Conservation (phyloP, 2,329 filamentous ascomycete species). For the Calonectria ilicicola region DNA sequence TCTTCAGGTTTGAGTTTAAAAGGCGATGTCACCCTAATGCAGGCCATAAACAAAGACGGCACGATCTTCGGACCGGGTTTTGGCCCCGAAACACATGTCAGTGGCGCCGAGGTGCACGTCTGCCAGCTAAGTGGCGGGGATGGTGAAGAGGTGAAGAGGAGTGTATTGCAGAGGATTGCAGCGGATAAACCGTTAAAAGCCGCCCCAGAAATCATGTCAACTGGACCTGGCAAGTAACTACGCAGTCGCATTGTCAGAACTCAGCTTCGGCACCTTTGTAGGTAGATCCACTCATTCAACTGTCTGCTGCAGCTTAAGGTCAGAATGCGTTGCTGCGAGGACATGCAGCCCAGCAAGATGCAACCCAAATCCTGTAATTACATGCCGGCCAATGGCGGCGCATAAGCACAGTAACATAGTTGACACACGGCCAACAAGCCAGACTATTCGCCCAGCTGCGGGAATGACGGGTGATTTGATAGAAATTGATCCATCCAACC, state of each 20-base stretch:
- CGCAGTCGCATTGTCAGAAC: too few relatives aligned
- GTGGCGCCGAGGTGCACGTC: background rate
- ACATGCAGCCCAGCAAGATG: background rate
- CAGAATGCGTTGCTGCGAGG: background rate
- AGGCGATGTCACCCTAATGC: conserved; percentile 7
- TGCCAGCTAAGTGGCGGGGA: too few relatives aligned
- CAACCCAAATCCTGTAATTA: background rate
- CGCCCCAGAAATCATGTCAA: too few relatives aligned
- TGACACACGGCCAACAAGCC: background rate
- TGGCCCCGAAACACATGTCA: background rate
- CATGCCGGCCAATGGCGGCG: background rate
- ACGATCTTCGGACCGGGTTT: conserved; percentile 12
- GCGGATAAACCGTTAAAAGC: too few relatives aligned
- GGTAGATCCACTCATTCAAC: background rate
- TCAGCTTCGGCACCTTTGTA: background rate
- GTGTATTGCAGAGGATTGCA: too few relatives aligned
- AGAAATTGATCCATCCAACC: conserved; percentile 9
- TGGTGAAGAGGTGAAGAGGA: too few relatives aligned
- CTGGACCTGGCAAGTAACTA: background rate
- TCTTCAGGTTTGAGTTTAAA: background rate
- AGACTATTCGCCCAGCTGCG: background rate
- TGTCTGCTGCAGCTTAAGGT: background rate
- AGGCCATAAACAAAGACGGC: conserved; percentile 3
- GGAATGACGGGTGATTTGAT: background rate
- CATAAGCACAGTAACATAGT: conserved; percentile 1